Conservation (phyloP, 768 basidiomycete genomes). For the Fistulinella prunicolor region DNA sequence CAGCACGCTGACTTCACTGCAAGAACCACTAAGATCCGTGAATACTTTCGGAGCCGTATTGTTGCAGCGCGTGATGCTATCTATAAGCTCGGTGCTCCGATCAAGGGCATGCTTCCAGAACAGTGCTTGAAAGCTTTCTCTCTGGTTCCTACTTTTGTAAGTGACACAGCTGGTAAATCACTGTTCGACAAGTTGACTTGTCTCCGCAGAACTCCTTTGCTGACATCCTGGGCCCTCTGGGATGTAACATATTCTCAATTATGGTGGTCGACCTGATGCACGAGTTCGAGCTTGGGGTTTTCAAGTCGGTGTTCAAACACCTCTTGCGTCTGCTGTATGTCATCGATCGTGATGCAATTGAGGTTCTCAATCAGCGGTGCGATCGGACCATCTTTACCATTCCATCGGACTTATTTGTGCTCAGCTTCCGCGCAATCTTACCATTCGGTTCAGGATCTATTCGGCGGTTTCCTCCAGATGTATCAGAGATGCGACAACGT, state of each 20-base stretch:
- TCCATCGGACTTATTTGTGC: no score
- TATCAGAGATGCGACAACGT: conserved; percentile 37
- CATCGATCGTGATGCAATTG: background rate
- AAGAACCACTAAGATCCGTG: background rate
- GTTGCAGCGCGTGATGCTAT: background rate
- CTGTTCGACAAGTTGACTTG: background rate
- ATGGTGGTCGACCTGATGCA: background rate
- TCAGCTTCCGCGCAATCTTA: no score
- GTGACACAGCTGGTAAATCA: no score
- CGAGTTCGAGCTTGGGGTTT: background rate
- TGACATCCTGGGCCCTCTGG: background rate
- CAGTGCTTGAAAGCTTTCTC: background rate
- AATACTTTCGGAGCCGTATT: background rate
- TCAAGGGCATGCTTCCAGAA: background rate
- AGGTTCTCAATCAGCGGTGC: no score
- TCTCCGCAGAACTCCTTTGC: background rate
- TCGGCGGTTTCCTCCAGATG: conserved; percentile 34
- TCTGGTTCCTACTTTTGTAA: conserved; percentile 7
- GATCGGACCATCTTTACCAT: no score
- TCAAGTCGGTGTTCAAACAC: background rate
- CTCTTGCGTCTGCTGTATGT: background rate
- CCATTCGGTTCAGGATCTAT: no score
- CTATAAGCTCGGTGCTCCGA: background rate
- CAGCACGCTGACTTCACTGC: background rate
- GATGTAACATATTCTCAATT: background rate